phyloP scores from a whole-genome alignment of 345 rosid genomes.

The Lepidium aucheri region DNA sequence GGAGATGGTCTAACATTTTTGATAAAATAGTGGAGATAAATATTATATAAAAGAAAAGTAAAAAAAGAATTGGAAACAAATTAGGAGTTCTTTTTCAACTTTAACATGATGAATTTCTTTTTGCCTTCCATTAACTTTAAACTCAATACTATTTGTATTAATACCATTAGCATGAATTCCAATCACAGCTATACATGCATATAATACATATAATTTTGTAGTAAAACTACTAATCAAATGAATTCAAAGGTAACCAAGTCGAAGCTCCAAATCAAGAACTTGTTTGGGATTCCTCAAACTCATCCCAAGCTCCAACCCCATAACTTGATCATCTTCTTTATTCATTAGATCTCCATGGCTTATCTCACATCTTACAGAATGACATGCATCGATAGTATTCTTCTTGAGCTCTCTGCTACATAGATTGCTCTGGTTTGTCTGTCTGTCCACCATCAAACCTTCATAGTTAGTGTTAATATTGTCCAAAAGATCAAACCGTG shows the following conservation, averaged over 20 bases:
- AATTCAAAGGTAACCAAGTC: constrained; percentile 41
- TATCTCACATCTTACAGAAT: constrained; percentile 15
- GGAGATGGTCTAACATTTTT: too few species aligned
- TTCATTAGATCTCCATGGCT: constrained; percentile 24
- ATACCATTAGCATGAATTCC: constrained; percentile 10
- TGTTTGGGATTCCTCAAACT: constrained; percentile 36
- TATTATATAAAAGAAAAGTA: background rate
- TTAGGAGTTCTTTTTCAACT: background rate
- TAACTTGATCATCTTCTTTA: constrained; percentile 22
- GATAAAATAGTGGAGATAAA: background rate
- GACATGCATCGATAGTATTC: constrained; percentile 11
- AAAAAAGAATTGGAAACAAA: background rate
- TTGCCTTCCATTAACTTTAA: background rate
- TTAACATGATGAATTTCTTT: background rate
- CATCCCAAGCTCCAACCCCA: constrained; percentile 44
- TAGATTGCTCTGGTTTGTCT: constrained; percentile 17
- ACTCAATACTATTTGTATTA: background rate
- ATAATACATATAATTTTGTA: background rate
- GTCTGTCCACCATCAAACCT: constrained; percentile 22
- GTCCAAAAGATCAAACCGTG: constrained; percentile 2
- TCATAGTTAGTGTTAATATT: background rate
- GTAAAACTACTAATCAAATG: background rate
- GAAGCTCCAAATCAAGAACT: constrained; percentile 61
- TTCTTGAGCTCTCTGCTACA: constrained; percentile 27
- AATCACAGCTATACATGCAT: constrained; percentile 7